These are phyloP conservation scores for Pseudogymnoascus sp. DNA, from an alignment of 2,329 filamentous ascomycete species.

Conservation along the genomic window DNA sequence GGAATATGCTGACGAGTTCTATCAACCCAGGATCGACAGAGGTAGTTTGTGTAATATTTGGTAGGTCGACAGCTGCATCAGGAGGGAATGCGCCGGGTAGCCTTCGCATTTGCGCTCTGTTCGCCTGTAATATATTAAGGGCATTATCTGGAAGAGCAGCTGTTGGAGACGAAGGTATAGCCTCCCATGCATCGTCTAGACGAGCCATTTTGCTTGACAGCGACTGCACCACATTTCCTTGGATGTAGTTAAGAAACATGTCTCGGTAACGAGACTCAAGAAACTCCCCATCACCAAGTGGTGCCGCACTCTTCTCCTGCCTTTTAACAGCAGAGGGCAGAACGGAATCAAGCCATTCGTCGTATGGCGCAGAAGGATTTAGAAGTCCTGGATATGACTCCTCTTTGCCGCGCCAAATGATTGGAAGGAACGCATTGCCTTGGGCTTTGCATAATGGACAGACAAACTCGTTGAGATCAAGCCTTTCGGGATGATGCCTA, in stretches of 20 bases:
- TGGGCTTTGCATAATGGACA: conserved; percentile 95
- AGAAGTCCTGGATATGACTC: conserved; percentile 73
- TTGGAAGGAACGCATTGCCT: conserved; percentile 87
- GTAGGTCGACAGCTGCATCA: conserved; percentile 24
- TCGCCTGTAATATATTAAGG: neutral
- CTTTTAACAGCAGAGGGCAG: conserved; percentile 34
- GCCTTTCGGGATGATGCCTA: conserved; percentile 80
- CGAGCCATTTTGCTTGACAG: conserved; percentile 30
- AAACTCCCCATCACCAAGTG: conserved; percentile 16
- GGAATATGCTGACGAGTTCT: conserved; percentile 53
- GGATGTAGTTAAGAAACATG: conserved; percentile 42
- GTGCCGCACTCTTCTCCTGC: conserved; percentile 37
- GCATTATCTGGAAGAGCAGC: neutral
- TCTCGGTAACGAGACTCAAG: conserved; percentile 33
- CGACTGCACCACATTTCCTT: conserved; percentile 40
- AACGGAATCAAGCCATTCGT: conserved; percentile 29
- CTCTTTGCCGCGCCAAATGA: conserved; percentile 89
- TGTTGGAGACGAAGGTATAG: neutral
- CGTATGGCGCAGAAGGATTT: conserved; percentile 48
- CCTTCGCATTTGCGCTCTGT: neutral
- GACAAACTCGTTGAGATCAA: conserved; percentile 77
- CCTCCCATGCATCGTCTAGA: conserved; percentile 6
- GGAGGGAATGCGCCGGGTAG: conserved; percentile 8
- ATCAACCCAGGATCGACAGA: conserved; percentile 35
- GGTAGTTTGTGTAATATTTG: conserved; percentile 27